phyloP scores from a whole-genome alignment of 108 stramenopile species.

The Nannochloropsis oceanica region DNA sequence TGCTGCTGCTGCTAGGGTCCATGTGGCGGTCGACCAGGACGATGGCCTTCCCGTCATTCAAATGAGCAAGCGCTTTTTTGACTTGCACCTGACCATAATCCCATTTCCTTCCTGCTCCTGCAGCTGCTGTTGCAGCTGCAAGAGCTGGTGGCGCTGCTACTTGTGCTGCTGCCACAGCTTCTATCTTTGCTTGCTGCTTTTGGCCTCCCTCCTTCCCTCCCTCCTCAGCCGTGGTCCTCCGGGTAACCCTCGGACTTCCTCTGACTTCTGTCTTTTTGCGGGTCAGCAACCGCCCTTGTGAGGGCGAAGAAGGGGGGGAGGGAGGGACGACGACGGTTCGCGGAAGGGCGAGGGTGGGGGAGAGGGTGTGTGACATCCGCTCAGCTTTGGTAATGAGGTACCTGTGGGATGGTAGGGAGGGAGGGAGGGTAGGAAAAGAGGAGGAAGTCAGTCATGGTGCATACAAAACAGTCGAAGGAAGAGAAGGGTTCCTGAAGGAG shows the following conservation, averaged over 20 bases:
- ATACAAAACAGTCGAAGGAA: background rate
- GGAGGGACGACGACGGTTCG: background rate
- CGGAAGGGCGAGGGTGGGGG: background rate
- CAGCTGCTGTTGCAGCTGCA: too few relatives aligned
- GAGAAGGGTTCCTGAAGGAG: background rate
- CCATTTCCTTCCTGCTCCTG: background rate
- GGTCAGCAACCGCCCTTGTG: too few relatives aligned
- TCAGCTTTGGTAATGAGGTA: conserved; percentile 40
- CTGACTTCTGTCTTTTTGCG: background rate
- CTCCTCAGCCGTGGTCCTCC: background rate
- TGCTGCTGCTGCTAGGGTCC: too few relatives aligned
- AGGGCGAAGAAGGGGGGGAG: background rate
- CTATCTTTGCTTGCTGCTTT: too few relatives aligned
- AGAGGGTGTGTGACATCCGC: conserved; percentile 38
- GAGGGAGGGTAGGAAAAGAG: background rate
- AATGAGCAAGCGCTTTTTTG: background rate
- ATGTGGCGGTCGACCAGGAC: conserved; percentile 52
- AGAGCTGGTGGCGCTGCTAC: too few relatives aligned
- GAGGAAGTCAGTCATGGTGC: background rate
- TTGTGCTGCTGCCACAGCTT: too few relatives aligned
- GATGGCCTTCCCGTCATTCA: conserved; percentile 23
- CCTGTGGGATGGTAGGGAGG: conserved; percentile 27
- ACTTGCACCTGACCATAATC: background rate
- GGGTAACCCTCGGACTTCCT: background rate
- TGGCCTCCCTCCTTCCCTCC: too few relatives aligned